Conservation (phyloP, 139 green algal genomes). For the Closterium sp. region DNA sequence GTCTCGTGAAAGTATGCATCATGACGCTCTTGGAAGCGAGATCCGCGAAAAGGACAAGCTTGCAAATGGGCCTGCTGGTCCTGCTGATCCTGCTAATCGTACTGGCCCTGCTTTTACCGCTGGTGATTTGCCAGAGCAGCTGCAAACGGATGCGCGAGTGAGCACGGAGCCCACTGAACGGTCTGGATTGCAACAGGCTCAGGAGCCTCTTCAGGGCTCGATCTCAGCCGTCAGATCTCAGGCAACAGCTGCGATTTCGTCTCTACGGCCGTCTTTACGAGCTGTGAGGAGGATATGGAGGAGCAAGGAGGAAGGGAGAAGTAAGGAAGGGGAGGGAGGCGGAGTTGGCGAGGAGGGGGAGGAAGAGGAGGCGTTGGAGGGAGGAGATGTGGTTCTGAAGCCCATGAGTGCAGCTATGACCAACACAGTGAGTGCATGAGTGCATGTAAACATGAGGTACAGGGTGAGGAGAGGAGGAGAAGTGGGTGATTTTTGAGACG, state of each 20-base stretch:
- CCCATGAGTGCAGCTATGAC: slow-evolving; percentile 12
- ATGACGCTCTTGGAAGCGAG: too few species aligned
- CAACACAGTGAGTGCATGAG: slow-evolving; percentile 1
- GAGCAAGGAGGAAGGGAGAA: neutral
- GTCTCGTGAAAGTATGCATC: neutral
- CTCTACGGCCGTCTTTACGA: neutral
- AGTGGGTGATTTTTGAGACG: too few species aligned
- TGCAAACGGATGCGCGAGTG: neutral
- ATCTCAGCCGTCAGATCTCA: neutral
- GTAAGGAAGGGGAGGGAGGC: neutral
- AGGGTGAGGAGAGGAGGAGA: too few species aligned
- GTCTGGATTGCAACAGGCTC: neutral
- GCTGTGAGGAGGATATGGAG: neutral
- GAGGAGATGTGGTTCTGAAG: slow-evolving; percentile 6
- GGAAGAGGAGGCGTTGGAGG: neutral
- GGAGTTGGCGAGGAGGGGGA: neutral
- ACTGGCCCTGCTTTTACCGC: neutral
- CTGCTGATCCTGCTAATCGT: neutral
- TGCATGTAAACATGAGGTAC: too few species aligned
- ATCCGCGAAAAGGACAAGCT: too few species aligned
- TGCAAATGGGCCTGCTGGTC: too few species aligned
- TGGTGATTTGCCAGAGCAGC: neutral
- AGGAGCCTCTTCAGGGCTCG: neutral
- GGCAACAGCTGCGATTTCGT: neutral
- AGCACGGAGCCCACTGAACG: neutral